phyloP scores from a whole-genome alignment of 2,329 filamentous ascomycete genomes.

The Neonectria sp. region DNA sequence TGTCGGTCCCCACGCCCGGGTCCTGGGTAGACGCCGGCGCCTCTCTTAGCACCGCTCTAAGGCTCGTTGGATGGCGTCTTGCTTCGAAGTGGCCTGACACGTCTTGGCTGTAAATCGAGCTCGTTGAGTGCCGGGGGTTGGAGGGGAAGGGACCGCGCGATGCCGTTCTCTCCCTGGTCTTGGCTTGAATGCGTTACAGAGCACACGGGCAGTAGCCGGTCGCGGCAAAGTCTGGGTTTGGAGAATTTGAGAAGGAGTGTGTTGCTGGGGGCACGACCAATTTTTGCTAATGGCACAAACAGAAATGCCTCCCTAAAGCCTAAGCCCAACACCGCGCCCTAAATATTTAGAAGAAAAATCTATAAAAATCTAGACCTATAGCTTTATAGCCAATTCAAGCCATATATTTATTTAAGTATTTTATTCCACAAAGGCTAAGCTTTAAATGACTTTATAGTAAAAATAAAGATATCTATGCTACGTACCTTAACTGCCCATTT shows the following conservation, averaged over 20 bases:
- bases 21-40: constrained; percentile 23
- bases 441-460: no score
- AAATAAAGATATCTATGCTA: no score
- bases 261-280: no score
- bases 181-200: background rate
- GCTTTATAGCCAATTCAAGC: no score
- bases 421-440: no score
- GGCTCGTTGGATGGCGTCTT: constrained; percentile 37
- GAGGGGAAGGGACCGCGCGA: constrained; percentile 3
- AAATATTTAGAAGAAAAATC: no score
- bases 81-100: constrained; percentile 31
- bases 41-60: constrained; percentile 25
- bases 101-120: constrained; percentile 29
- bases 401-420: no score
- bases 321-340: no score
- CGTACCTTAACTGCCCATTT: no score
- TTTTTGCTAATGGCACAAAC: no score
- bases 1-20: constrained; percentile 22
- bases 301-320: no score
- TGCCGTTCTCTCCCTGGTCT: constrained; percentile 21
- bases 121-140: constrained; percentile 19
- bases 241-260: background rate
- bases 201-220: constrained; percentile 7
- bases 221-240: constrained; percentile 21
- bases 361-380: no score